phyloP scores from a whole-genome alignment of 169 alveolate species.

The Toxoplasma gondii region DNA sequence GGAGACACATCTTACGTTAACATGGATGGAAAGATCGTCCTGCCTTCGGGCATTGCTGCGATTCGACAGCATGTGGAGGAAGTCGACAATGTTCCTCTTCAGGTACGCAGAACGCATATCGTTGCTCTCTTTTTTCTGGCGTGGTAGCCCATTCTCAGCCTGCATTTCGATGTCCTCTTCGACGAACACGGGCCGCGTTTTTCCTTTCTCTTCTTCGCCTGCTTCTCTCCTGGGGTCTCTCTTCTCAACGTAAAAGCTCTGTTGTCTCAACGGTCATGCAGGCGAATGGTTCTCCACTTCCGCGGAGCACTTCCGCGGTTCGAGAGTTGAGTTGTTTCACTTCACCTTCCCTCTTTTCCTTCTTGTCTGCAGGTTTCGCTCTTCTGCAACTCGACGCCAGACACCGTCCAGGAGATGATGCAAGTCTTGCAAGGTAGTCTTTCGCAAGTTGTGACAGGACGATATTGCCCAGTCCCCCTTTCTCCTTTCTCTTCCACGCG shows the following conservation, averaged over 20 bases:
- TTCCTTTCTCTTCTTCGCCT: background rate
- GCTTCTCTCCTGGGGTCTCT: background rate
- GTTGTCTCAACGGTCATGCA: background rate
- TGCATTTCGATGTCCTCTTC: background rate
- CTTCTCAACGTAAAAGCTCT: no score
- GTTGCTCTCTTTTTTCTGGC: conserved; percentile 36
- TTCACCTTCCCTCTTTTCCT: background rate
- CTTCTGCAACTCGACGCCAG: conserved; percentile 70
- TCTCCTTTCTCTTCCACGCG: background rate
- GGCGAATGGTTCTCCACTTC: no score
- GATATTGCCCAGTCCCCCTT: background rate
- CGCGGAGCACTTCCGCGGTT: no score
- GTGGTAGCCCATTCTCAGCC: background rate
- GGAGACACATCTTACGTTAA: conserved; percentile 35
- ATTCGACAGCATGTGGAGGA: conserved; percentile 72
- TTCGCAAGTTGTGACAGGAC: background rate
- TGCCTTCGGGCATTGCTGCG: conserved; percentile 75
- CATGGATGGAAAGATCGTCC: conserved; percentile 71
- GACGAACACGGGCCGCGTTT: background rate
- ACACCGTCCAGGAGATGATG: conserved; percentile 69
- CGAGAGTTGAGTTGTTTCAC: background rate
- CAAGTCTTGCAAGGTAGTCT: conserved; percentile 68
- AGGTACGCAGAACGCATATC: background rate
- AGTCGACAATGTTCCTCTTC: background rate
- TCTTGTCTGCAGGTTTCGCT: conserved; percentile 37